Evolutionary conservation across 1,139 yeast genomes (phyloP).

Genomic region (Zygosaccharomyces pseudobailii): DNA sequence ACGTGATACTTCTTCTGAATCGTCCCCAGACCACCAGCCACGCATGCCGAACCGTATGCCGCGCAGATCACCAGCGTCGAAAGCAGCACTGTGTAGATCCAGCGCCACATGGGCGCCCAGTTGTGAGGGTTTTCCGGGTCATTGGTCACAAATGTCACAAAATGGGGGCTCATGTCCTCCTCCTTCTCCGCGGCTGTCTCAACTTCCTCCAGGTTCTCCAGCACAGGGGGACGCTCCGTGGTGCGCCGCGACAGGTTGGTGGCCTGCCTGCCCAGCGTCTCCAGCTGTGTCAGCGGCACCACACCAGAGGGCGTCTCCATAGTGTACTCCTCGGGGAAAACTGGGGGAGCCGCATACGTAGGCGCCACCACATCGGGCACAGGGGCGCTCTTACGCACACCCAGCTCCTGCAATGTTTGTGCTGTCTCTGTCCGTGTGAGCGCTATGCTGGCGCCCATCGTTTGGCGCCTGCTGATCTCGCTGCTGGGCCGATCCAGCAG

Average conservation of each 20-base stretch:
- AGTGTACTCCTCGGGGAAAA: constrained; percentile 89
- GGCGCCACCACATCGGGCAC: constrained; percentile 59
- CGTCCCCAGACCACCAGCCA: constrained; percentile 75
- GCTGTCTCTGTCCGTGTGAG: constrained; percentile 62
- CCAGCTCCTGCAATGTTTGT: constrained; percentile 58
- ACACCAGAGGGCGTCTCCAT: constrained; percentile 83
- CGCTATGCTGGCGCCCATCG: constrained; percentile 30
- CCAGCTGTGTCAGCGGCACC: constrained; percentile 72
- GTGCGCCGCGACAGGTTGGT: constrained; percentile 34
- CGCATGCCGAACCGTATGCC: constrained; percentile 85
- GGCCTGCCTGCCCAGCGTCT: constrained; percentile 56
- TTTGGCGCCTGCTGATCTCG: neutral
- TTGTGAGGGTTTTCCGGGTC: constrained; percentile 89
- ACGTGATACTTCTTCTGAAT: constrained; percentile 63
- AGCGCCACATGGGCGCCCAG: constrained; percentile 57
- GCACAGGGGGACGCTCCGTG: constrained; percentile 9
- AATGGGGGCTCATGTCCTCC: constrained; percentile 51
- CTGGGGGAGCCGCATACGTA: constrained; percentile 47
- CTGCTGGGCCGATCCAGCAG: neutral
- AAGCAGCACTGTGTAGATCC: constrained; percentile 64
- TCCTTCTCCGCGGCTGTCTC: constrained; percentile 11
- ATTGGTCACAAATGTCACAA: constrained; percentile 68
- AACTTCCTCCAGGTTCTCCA: constrained; percentile 9
- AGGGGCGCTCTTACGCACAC: constrained; percentile 51
- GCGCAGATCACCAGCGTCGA: constrained; percentile 74